These are phyloP conservation scores for Talaromyces thailandensis DNA, from an alignment of 495 filamentous ascomycete species.

Conservation along the genomic window DNA sequence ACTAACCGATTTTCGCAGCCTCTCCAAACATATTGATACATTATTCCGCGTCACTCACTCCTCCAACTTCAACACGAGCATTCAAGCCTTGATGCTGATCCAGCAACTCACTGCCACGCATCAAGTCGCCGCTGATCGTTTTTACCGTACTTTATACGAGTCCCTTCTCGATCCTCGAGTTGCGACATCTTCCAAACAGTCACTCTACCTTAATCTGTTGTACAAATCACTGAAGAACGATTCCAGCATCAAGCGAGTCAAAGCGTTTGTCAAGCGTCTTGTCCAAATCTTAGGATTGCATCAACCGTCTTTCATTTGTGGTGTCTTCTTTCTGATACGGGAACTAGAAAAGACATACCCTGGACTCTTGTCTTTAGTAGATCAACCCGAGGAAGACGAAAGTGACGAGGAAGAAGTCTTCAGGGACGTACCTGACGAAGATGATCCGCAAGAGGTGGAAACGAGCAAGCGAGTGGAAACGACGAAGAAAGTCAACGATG, in stretches of 20 bases:
- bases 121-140: slow-evolving; percentile 72
- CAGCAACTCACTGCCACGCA: slow-evolving; percentile 81
- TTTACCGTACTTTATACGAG: slow-evolving; percentile 92
- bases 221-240: slow-evolving; percentile 83
- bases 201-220: slow-evolving; percentile 85
- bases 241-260: slow-evolving; percentile 75
- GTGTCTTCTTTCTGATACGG: slow-evolving; percentile 75
- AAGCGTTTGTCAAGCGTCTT: slow-evolving; percentile 90
- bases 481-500: slow-evolving; percentile 16
- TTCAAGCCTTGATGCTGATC: slow-evolving; percentile 91
- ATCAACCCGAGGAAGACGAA: slow-evolving; percentile 58
- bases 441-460: slow-evolving; percentile 14
- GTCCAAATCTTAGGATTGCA: slow-evolving; percentile 80
- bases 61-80: slow-evolving; percentile 96
- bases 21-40: slow-evolving; percentile 85
- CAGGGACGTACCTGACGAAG: slow-evolving; percentile 55
- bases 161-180: slow-evolving; percentile 86
- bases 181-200: slow-evolving; percentile 84
- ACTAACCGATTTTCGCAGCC: slow-evolving; percentile 30
- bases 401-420: slow-evolving; percentile 67
- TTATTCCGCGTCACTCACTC: slow-evolving; percentile 94
- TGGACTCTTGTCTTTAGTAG: slow-evolving; percentile 61
- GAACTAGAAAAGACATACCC: slow-evolving; percentile 71
- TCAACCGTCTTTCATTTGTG: slow-evolving; percentile 86
- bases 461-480: slow-evolving; percentile 17